Evolutionary conservation across 2,329 filamentous ascomycete species (phyloP), one percentile per base, ranked within the genome.

Genomic region (Domatiomyces globalis): DNA sequence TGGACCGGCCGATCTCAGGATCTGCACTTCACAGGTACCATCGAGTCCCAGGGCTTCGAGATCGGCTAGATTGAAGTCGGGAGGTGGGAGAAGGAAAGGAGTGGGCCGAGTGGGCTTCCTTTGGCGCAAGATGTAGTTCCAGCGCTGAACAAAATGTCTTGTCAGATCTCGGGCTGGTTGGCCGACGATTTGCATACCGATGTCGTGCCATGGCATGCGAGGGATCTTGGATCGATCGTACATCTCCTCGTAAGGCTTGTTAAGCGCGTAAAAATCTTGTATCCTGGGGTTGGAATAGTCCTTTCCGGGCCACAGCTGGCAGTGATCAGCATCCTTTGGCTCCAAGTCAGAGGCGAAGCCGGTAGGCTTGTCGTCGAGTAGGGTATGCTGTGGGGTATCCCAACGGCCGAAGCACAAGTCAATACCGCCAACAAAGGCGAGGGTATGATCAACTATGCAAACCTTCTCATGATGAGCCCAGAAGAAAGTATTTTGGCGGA

Each of bases 381-480:
- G 78, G 1, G 81, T 81, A 66, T 98, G 92, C 65, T 95, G 87
- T 9, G 92, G 90, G 45, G 87, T 94, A 65, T 96, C 92, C 92
- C 92, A 98, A 61, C 92, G 80, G 46, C 92, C 92, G 66, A 96
- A 95, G 69, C 92, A 98, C 19, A 98, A 74, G 71, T 98, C 92
- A 56, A 98, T 87, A 36, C 92, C 92, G 54, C 92, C 92, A 47
- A 95, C 83, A 66, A 98, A 96, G 9, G 90, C 92, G 48, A 96
- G 81, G 50, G 90, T 92, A 63, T 96, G 92, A 65, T 98, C 92
- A 17, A 98, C 85, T 43, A 98, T 81, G 63, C 88, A 90, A n/a
- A 98, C 78, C 69, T 98, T 98, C 67, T 98, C 92, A 68, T 98
- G 92, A 65, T 98, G 92, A 1, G 92, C 92, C 75, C 94, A 98